phyloP scores from a whole-genome alignment of 2,329 filamentous ascomycete genomes.

The Beauveria scarabaeidicola region DNA sequence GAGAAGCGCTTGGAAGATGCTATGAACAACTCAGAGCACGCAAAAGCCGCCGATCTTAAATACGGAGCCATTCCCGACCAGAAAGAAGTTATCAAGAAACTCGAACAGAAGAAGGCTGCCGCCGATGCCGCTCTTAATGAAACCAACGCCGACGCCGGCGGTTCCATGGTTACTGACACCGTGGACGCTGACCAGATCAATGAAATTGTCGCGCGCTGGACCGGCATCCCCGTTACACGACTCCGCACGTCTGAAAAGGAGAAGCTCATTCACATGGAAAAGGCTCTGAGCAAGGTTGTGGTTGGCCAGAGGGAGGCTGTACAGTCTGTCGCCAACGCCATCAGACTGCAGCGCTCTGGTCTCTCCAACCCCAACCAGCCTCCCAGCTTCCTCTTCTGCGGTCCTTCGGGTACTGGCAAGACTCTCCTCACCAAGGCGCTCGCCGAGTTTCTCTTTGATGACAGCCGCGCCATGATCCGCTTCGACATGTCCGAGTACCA shows the following conservation, averaged over 20 bases:
- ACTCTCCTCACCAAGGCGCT: constrained; percentile 94
- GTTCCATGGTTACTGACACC: constrained; percentile 79
- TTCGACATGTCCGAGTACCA: constrained; percentile 99
- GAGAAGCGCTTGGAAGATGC: constrained; percentile 90
- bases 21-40: constrained; percentile 76
- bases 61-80: constrained; percentile 97
- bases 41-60: constrained; percentile 84
- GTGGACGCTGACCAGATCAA: constrained; percentile 98
- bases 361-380: constrained; percentile 94
- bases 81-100: constrained; percentile 65
- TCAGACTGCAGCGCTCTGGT: constrained; percentile 88
- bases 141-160: constrained; percentile 47
- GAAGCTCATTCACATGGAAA: constrained; percentile 97
- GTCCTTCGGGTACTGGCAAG: constrained; percentile 96
- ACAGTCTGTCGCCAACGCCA: constrained; percentile 86
- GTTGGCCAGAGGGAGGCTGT: constrained; percentile 94
- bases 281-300: constrained; percentile 71
- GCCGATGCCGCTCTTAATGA: constrained; percentile 64
- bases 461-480: constrained; percentile 93
- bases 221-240: constrained; percentile 92
- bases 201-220: constrained; percentile 94
- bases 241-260: constrained; percentile 95
- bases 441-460: constrained; percentile 96
- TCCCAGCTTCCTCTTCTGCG: constrained; percentile 97
- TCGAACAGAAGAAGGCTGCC: constrained; percentile 72